These are phyloP conservation scores for Verticillium tricorpus DNA, from an alignment of 2,329 filamentous ascomycete species.

Conservation along the genomic window DNA sequence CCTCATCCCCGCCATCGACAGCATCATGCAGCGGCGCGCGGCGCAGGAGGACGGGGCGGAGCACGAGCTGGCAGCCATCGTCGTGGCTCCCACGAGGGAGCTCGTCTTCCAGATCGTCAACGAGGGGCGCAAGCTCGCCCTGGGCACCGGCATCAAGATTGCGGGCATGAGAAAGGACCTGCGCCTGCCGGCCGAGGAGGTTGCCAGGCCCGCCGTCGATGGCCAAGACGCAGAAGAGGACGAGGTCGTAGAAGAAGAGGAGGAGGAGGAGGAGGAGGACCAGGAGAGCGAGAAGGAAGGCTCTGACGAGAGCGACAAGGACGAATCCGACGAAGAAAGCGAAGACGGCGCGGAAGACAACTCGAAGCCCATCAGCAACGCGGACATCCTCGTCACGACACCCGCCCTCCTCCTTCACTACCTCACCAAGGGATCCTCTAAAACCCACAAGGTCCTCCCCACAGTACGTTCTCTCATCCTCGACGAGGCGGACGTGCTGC, in stretches of 20 bases:
- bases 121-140: slow-evolving; percentile 77
- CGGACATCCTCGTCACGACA: slow-evolving; percentile 77
- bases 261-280: slow-evolving; percentile 28
- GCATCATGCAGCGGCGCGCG: slow-evolving; percentile 56
- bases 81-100: slow-evolving; percentile 75
- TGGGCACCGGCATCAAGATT: slow-evolving; percentile 73
- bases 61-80: slow-evolving; percentile 57
- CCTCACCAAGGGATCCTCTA: slow-evolving; percentile 33
- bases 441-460: slow-evolving; percentile 50
- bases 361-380: slow-evolving; percentile 55
- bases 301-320: slow-evolving; percentile 29
- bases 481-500: slow-evolving; percentile 91
- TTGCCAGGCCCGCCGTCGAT: background rate
- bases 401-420: slow-evolving; percentile 75
- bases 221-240: slow-evolving; percentile 6
- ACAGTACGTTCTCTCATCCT: slow-evolving; percentile 71
- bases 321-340: slow-evolving; percentile 30
- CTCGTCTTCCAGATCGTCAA: slow-evolving; percentile 75
- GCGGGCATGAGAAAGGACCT: slow-evolving; percentile 84
- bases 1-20: slow-evolving; percentile 79
- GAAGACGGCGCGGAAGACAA: slow-evolving; percentile 20
- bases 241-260: background rate
- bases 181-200: slow-evolving; percentile 51
- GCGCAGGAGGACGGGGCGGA: slow-evolving; percentile 31
- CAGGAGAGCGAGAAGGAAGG: slow-evolving; percentile 21